Evolutionary conservation across 768 basidiomycete species (phyloP), one percentile per base, ranked within the genome.

Genomic region (Pleurotus djamor): DNA sequence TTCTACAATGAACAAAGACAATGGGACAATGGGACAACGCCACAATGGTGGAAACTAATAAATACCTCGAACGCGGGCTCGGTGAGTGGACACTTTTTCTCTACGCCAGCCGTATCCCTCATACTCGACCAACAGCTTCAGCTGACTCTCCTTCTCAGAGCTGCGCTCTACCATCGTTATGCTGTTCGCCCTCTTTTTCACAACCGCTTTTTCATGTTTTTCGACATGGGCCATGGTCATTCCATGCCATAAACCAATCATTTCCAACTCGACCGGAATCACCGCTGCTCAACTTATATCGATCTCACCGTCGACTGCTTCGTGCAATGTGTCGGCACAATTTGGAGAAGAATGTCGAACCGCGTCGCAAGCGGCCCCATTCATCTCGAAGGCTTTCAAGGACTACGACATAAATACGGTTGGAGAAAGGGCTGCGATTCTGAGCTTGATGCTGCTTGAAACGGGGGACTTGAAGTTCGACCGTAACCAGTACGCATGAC

Each of bases 391-490:
- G 16, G 58, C 48, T 13, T 59, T 59, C 58, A 34, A 49, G 14
- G 58, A 59, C 32, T 59, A 59, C 58, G 49, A 51, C 12, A 59
- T 59, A 17, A 10, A 35, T 16, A 34, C 48, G 9, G 58, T 52
- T 14, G 49, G 58, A 9, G 58, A 59, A 38, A 49, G 52, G 43
- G 58, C 58, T 9, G 58, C 58, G 12, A 50, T 59, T 16, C 35
- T 59, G 34, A 59, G 58, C 49, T 59, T 49, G 58, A 59, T 59
- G 58, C 38, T 59, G 17, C 52, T 59, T n/a, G 50, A 49, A 34
- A 49, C 58, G 4, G 58, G 49, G 5, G 49, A 44, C 14, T 52
- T 59, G 3, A 59, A 59, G 58, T 59, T 49, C n/a, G 58, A 59
- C 36, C 28, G 38, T 9, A 49, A 59, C 49, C 58, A 59, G 58